Base-by-base conservation (phyloP, 257 asterid species). In the Forsythia suspensa region DNA sequence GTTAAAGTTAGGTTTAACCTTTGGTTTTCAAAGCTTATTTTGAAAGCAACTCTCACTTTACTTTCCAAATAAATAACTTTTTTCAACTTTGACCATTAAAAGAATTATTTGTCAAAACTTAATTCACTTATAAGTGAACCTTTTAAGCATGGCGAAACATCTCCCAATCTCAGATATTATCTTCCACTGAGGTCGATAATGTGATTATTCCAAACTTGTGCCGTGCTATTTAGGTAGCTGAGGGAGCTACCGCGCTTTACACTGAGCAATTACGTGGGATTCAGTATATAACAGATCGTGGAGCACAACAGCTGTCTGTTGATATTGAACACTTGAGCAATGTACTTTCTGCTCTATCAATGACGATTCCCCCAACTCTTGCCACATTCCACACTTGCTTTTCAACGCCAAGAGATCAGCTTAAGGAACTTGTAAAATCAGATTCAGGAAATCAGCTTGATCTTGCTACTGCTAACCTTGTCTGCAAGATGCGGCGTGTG, bases 291-390 rank as follows among this genome's bases (percentile, higher is more conserved):
- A 89, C 96, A 8, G 97, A 96, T 73, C 96, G 95, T 10, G 99
- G 97, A 82, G 98, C 99, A 3, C 97, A 88, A 77, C 99, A 96
- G 82, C 89, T 96, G 68, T 87, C 97, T 10, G 99, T 91, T 37
- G 99, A 94, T 82, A 92, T 92, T 10, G 99, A 96, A 78, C 92
- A 96, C 82, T 86, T 94, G 85, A 94, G 97, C 85, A 94, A 91
- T 72, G 98, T 96, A 80, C 95, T 96, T 24, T 92, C 97, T 8
- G 99, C 99, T 48, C 88, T 96, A 63, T 92, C 98, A 55, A 92
- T 96, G 99, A 93, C 94, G 63, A 86, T 79, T 57, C 99, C 99
- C 20, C 85, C 82, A 0, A 94, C 89, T 84, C 97, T 96, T 71
- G 82, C 97, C 51, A 96, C 99, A 61, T 96, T 94, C 51, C 94